Conservation (phyloP, 2,329 filamentous ascomycete species). For the Lasiodiplodia sp. region DNA sequence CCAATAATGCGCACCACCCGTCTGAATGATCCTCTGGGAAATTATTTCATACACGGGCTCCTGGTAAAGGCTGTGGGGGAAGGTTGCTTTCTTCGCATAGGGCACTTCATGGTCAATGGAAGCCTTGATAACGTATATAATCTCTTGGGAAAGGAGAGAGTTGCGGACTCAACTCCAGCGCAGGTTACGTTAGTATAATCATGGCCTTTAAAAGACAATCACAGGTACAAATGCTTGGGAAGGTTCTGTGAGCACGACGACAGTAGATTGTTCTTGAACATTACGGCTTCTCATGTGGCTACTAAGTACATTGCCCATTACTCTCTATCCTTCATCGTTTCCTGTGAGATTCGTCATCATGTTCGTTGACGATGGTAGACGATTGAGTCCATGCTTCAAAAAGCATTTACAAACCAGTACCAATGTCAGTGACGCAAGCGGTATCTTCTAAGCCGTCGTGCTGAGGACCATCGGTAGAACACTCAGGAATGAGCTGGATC, state of each 20-base stretch:
- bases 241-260: neutral
- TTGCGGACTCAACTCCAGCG: neutral
- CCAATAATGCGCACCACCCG: neutral
- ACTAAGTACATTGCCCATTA: neutral
- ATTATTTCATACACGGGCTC: neutral
- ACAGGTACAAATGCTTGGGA: neutral
- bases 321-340: neutral
- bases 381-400: neutral
- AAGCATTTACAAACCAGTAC: neutral
- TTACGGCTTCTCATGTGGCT: neutral
- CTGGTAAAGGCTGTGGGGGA: neutral
- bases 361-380: no score
- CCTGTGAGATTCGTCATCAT: neutral
- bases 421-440: neutral
- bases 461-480: neutral
- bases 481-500: slow-evolving; percentile 7
- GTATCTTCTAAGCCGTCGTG: neutral
- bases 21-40: neutral
- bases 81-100: neutral
- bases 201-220: no score
- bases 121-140: neutral
- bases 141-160: neutral
- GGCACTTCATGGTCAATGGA: neutral
- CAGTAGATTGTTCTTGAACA: neutral
- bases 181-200: neutral